phyloP scores from a whole-genome alignment of 768 basidiomycete genomes.

The Boletus eberwhitei region DNA sequence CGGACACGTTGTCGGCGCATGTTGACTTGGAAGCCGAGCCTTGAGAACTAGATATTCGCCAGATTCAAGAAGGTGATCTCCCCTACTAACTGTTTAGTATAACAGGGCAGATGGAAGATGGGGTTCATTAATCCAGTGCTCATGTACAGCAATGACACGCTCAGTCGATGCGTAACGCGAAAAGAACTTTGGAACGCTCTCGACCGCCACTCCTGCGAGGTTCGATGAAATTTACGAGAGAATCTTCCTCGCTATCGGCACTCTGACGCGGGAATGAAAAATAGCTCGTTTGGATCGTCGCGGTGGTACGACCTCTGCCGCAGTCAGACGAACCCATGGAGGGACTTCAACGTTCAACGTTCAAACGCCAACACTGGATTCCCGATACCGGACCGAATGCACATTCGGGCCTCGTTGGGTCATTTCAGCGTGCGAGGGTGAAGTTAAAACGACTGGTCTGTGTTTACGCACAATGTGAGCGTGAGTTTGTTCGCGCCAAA shows the following conservation, averaged over 20 bases:
- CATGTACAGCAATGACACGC: neutral
- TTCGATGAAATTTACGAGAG: no score
- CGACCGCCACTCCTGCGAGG: neutral
- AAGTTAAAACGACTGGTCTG: no score
- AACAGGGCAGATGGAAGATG: neutral
- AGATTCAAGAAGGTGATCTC: neutral
- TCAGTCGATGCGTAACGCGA: neutral
- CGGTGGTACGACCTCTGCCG: neutral
- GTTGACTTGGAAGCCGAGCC: no score
- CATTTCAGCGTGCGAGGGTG: constrained; percentile 4
- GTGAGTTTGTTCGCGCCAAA: neutral
- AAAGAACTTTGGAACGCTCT: neutral
- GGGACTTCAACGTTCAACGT: neutral
- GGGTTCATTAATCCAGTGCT: neutral
- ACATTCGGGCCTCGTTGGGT: constrained; percentile 1
- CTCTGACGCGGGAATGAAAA: no score
- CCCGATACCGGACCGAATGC: constrained; percentile 1
- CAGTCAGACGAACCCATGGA: neutral
- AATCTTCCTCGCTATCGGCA: no score
- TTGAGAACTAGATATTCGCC: neutral
- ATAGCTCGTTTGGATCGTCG: neutral
- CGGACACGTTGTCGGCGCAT: neutral
- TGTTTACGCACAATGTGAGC: neutral
- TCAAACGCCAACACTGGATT: neutral
- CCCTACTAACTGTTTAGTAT: neutral